These are phyloP conservation scores for Saturnispora sanitii DNA, from an alignment of 805 yeast genomes.

Conservation along the genomic window DNA sequence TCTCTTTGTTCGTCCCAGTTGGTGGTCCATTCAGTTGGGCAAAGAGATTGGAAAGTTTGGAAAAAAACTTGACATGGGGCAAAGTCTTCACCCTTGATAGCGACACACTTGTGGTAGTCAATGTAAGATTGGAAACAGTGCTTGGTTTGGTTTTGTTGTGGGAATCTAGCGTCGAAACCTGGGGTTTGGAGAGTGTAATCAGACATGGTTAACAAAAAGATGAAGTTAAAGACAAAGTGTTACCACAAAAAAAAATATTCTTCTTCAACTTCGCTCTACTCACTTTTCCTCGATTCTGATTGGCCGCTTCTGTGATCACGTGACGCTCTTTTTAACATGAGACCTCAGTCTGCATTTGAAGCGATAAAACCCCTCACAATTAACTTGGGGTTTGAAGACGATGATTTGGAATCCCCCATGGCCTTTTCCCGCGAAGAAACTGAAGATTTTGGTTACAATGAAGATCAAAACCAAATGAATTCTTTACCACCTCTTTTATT, in stretches of 20 bases:
- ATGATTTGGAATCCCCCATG: too few relatives aligned
- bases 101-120: conserved; percentile 95
- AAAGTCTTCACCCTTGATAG: conserved; percentile 95
- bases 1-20: conserved; percentile 83
- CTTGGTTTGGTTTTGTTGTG: conserved; percentile 94
- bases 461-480: background rate
- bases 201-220: conserved; percentile 22
- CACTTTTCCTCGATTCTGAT: conserved; percentile 1
- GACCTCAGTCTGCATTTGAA: conserved; percentile 2
- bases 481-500: too few relatives aligned
- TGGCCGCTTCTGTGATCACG: conserved; percentile 1
- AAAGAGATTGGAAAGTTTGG: conserved; percentile 79
- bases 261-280: background rate
- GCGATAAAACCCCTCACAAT: background rate
- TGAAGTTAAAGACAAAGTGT: background rate
- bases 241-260: background rate
- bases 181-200: conserved; percentile 48
- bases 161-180: conserved; percentile 89
- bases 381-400: background rate
- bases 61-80: conserved; percentile 95
- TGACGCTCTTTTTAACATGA: background rate
- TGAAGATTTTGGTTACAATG: background rate
- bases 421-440: background rate
- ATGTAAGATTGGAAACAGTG: conserved; percentile 98
- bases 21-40: conserved; percentile 79